phyloP scores from a whole-genome alignment of 1,284 basidiomycete genomes.

The Quambalaria eucalypti region DNA sequence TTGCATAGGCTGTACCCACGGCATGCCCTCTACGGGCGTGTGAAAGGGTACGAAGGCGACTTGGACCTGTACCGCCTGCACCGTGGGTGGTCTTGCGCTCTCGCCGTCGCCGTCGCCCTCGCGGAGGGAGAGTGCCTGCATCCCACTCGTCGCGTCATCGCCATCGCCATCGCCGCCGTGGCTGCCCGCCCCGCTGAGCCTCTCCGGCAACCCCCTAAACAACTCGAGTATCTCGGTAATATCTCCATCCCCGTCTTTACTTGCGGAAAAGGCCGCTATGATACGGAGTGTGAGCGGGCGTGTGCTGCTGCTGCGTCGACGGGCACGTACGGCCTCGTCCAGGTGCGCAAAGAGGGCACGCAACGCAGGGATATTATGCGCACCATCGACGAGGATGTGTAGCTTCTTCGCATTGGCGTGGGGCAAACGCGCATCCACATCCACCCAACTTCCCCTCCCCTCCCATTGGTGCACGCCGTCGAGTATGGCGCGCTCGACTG shows the following conservation, averaged over 20 bases:
- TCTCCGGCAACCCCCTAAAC: not conserved
- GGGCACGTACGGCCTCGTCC: conserved; percentile 36
- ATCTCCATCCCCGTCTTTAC: not conserved
- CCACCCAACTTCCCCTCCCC: conserved; percentile 69
- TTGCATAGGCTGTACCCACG: conserved; percentile 30
- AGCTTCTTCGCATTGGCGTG: not conserved
- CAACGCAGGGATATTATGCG: conserved; percentile 84
- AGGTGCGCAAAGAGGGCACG: conserved; percentile 64
- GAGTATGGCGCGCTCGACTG: not conserved
- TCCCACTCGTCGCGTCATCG: too few relatives aligned
- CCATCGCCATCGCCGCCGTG: not conserved
- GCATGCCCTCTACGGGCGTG: conserved; percentile 44
- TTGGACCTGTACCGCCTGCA: conserved; percentile 4
- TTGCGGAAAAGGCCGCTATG: not conserved
- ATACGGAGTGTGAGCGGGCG: not conserved
- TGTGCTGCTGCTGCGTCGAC: not conserved
- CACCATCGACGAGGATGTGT: conserved; percentile 75
- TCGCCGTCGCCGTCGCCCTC: not conserved
- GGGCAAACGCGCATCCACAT: conserved; percentile 37
- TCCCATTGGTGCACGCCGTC: conserved; percentile 56
- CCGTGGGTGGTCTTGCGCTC: too few relatives aligned
- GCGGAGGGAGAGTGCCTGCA: not conserved
- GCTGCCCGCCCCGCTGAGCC: not conserved
- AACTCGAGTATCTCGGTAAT: not conserved
- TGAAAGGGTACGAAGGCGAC: conserved; percentile 31